These are phyloP conservation scores for Podospora appendiculata DNA, from an alignment of 495 filamentous ascomycete species.

Conservation along the genomic window DNA sequence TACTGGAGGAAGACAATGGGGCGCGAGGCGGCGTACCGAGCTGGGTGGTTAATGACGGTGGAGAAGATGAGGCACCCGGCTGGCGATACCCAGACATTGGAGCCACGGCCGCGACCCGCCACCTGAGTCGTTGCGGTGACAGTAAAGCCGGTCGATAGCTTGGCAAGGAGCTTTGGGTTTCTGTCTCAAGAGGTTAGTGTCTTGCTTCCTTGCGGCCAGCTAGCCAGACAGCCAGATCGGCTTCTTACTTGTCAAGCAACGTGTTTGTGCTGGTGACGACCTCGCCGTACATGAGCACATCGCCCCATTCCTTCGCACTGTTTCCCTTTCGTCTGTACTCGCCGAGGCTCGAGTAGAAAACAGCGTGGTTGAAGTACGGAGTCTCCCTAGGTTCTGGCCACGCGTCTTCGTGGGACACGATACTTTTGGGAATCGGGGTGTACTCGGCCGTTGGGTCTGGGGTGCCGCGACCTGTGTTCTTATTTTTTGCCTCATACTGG, in stretches of 20 bases:
- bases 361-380: conserved; percentile 79
- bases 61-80: conserved; percentile 81
- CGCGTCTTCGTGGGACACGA: conserved; percentile 62
- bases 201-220: too few species aligned
- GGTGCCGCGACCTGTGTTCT: conserved; percentile 11
- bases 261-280: conserved; percentile 93
- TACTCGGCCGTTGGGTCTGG: conserved; percentile 68
- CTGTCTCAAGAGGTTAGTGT: conserved; percentile 25
- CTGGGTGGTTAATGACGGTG: conserved; percentile 72
- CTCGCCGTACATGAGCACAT: conserved; percentile 77
- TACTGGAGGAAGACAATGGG: conserved; percentile 96
- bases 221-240: too few species aligned
- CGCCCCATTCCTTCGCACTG: conserved; percentile 61
- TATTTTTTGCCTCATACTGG: conserved; percentile 15
- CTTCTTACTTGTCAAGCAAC: conserved; percentile 75
- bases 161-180: conserved; percentile 69
- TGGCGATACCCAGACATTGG: conserved; percentile 92
- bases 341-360: conserved; percentile 66
- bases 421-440: conserved; percentile 60
- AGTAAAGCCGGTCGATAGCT: conserved; percentile 75
- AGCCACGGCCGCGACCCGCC: conserved; percentile 83
- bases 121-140: conserved; percentile 88
- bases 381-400: conserved; percentile 68
- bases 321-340: conserved; percentile 38
- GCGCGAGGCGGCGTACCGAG: conserved; percentile 58